Evolutionary conservation across 2,329 filamentous ascomycete genomes (phyloP).

Genomic region (Sporothrix globosa): DNA sequence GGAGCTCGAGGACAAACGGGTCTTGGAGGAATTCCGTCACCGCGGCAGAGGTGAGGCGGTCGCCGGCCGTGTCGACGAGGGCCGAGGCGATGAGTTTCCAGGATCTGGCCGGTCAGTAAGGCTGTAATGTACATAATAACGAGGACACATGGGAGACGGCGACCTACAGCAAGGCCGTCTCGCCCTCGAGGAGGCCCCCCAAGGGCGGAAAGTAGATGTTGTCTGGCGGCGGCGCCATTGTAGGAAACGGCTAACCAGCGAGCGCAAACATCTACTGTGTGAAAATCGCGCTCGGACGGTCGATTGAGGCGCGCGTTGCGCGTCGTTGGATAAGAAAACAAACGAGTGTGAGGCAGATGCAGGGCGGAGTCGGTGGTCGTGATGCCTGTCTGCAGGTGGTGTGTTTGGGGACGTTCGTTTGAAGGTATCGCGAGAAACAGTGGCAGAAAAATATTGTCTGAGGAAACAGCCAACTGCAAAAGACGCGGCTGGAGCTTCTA

Average conservation of each 20-base stretch:
- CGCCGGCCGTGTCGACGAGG: conserved; percentile 59
- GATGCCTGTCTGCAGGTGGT: background rate
- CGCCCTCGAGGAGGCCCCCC: conserved; percentile 80
- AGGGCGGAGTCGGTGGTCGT: background rate
- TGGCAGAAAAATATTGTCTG: conserved; percentile 31
- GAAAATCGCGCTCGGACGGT: background rate
- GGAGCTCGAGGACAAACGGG: conserved; percentile 66
- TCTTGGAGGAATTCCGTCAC: conserved; percentile 73
- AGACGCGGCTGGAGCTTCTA: conserved; percentile 36
- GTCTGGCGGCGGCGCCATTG: conserved; percentile 73
- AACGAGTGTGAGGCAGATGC: background rate
- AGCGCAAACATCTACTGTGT: conserved; percentile 27
- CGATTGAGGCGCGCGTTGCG: background rate
- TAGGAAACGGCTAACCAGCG: conserved; percentile 35
- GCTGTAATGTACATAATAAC: background rate
- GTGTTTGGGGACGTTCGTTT: conserved; percentile 18
- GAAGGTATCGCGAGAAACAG: conserved; percentile 27
- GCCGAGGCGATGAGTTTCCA: conserved; percentile 64
- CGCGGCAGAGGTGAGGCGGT: conserved; percentile 56
- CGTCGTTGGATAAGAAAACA: background rate
- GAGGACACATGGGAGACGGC: conserved; percentile 19
- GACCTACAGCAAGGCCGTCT: conserved; percentile 77
- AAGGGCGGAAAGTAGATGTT: conserved; percentile 79
- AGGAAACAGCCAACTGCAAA: conserved; percentile 28
- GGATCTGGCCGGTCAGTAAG: conserved; percentile 49